Percentiles rank a stretch among this genome's conserved stretches.
Conservation (phyloP, 192 early-diverging fungal genomes). For the Gonapodya prolifera region DNA sequence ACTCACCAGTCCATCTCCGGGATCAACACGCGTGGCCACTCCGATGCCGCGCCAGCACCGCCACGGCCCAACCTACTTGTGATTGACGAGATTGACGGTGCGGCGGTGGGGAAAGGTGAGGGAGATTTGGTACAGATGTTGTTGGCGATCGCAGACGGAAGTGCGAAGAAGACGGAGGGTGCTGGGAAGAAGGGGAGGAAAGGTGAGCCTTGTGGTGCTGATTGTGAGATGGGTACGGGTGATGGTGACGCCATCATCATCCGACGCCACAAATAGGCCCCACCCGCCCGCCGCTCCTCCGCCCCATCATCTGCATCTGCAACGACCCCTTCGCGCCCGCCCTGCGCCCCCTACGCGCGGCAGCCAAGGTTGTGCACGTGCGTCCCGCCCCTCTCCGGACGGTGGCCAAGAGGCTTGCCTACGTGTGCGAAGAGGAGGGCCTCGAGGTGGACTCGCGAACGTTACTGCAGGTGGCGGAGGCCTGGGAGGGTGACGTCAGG, state of each 20-base stretch:
- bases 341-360: conserved; percentile 66
- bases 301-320: conserved; percentile 98
- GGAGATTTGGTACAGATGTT: conserved; percentile 78
- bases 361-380: conserved; percentile 63
- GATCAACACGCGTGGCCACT: neutral
- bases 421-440: conserved; percentile 67
- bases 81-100: conserved; percentile 96
- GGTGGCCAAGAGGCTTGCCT: conserved; percentile 61
- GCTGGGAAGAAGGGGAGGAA: neutral
- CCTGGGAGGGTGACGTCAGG: conserved; percentile 77
- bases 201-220: neutral
- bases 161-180: neutral
- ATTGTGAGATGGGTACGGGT: neutral
- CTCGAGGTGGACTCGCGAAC: conserved; percentile 60
- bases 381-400: conserved; percentile 38
- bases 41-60: conserved; percentile 41
- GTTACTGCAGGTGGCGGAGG: conserved; percentile 59
- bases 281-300: conserved; percentile 34
- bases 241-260: neutral
- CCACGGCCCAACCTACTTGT: conserved; percentile 39
- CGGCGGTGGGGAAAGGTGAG: conserved; percentile 54
- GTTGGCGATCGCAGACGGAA: conserved; percentile 30
- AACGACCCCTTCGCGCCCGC: conserved; percentile 88
- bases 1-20: neutral
- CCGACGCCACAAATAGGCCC: neutral